A percentile compares a stretch with the other conserved stretches of the same genome.
Conservation (phyloP, 2,329 filamentous ascomycete species). For the Scorias spongiosa region DNA sequence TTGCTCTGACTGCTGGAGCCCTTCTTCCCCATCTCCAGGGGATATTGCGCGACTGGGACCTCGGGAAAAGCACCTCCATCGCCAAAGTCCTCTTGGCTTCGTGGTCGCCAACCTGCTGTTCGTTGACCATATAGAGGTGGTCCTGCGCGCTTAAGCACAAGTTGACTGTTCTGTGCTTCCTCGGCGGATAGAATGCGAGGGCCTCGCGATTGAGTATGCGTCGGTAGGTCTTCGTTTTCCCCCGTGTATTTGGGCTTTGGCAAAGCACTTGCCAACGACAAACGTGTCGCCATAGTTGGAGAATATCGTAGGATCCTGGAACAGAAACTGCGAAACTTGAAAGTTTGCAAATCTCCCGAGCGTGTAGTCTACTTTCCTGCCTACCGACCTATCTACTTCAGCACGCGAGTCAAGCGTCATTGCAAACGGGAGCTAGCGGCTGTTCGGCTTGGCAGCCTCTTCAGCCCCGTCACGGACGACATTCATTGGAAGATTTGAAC, state of each 20-base stretch:
- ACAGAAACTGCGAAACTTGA: too few relatives aligned
- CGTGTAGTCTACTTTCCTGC: too few relatives aligned
- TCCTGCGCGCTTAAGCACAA: constrained; percentile 68
- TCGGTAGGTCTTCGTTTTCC: constrained; percentile 65
- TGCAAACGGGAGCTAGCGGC: background rate
- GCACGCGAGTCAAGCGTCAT: background rate
- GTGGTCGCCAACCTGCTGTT: constrained; percentile 68
- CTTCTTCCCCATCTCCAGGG: constrained; percentile 86
- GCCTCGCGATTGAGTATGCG: constrained; percentile 58
- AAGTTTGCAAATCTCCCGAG: too few relatives aligned
- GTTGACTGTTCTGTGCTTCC: constrained; percentile 70
- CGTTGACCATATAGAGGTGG: constrained; percentile 81
- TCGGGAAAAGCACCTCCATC: constrained; percentile 95
- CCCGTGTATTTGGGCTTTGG: constrained; percentile 85
- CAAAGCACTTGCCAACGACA: constrained; percentile 60
- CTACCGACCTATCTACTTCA: background rate
- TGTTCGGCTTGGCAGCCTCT: background rate
- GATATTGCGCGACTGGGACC: constrained; percentile 85
- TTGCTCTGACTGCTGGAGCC: constrained; percentile 50
- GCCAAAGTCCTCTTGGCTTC: constrained; percentile 78
- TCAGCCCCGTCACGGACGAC: too few relatives aligned
- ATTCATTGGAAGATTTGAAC: too few relatives aligned
- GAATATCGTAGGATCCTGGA: background rate
- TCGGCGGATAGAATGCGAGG: constrained; percentile 67
- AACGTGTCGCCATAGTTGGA: constrained; percentile 4